Percentiles rank a stretch among this genome's conserved stretches.
Evolutionary conservation across 495 filamentous ascomycete species (phyloP).

Genomic region (Chaetomium tenue): DNA sequence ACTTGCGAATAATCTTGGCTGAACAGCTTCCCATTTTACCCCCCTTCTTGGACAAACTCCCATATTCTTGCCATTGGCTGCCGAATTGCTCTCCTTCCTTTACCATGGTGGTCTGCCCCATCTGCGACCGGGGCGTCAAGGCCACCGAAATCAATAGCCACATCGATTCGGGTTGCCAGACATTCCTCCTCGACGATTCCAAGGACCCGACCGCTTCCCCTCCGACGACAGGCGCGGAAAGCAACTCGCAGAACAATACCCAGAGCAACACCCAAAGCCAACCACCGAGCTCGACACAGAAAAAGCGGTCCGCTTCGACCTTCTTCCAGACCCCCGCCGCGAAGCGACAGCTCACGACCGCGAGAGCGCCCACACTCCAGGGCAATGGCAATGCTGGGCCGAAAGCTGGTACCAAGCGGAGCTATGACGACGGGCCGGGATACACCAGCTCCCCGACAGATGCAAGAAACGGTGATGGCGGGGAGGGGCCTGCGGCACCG

Average conservation of each 20-base stretch:
- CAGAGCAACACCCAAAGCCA: constrained; percentile 36
- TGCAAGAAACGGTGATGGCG: constrained; percentile 24
- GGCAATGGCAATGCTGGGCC: constrained; percentile 20
- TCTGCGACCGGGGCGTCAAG: constrained; percentile 75
- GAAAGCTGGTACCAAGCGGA: constrained; percentile 37
- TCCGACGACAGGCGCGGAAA: constrained; percentile 45
- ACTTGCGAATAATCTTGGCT: background rate
- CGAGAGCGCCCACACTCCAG: constrained; percentile 31
- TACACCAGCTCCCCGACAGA: constrained; percentile 29
- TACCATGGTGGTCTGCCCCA: constrained; percentile 71
- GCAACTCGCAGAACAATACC: constrained; percentile 20
- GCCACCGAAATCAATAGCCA: constrained; percentile 82
- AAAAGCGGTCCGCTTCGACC: constrained; percentile 58
- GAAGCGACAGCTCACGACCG: constrained; percentile 44
- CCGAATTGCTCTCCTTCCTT: background rate
- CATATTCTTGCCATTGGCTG: background rate
- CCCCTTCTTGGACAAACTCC: background rate
- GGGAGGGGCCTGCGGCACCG: constrained; percentile 9
- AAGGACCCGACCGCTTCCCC: constrained; percentile 26
- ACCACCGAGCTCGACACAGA: constrained; percentile 44
- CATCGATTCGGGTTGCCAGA: constrained; percentile 79
- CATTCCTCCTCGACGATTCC: constrained; percentile 42
- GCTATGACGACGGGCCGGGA: constrained; percentile 47
- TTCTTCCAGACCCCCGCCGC: constrained; percentile 77
- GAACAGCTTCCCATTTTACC: background rate